Base-by-base conservation (phyloP, 2,329 filamentous ascomycete species). In the Neoscytalidium dimidiatum region DNA sequence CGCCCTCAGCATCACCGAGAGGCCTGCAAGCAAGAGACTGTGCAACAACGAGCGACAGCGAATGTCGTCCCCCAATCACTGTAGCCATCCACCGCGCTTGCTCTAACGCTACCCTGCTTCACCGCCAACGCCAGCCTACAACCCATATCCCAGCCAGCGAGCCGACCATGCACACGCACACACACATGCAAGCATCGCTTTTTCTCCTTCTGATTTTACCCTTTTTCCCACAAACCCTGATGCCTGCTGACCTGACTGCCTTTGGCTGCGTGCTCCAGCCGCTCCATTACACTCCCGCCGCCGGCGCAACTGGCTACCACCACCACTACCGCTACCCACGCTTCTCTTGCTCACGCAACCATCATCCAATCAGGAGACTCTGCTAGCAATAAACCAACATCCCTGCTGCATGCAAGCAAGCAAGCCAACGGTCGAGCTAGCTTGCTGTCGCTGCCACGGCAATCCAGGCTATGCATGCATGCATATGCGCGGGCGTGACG, bases 381-480 rank as follows among this genome's bases (percentile, higher is more conserved):
- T 13, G 17, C 17, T 19, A 38, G 23, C 52, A 26, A 57, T 57
- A 43, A 44, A 58, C 38, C 29, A 44, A 46, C 56, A 46, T 46
- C 41, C 41, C 56, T 58, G 56, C 19, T 26, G 11, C 38, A 21
- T 41, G 51, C 48, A 41, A n/a, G 51, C 51, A 53, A 38, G 29
- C 31, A 57, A 19, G 52, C 21, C 38, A 41, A 28, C 33, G 21
- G 35, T 14, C 14, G 2, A 11, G 21, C 26, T n/a, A 29, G 4
- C 46, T 14, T 7, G n/a, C n/a, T n/a, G 3, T 8, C 19, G 43
- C 43, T 26, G 26, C 19, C 11, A 19, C 33, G 35, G 52, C 52
- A 28, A 29, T 14, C 51, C 29, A 56, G 29, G 35, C 14, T 26
- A 38, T n/a, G 38, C 56, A 60, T 60, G 56, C 56, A 60, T 60